A percentile compares a stretch with the other conserved stretches of the same genome.
Conservation (phyloP, 192 early-diverging fungal genomes). For the Chytriomyces sp. region DNA sequence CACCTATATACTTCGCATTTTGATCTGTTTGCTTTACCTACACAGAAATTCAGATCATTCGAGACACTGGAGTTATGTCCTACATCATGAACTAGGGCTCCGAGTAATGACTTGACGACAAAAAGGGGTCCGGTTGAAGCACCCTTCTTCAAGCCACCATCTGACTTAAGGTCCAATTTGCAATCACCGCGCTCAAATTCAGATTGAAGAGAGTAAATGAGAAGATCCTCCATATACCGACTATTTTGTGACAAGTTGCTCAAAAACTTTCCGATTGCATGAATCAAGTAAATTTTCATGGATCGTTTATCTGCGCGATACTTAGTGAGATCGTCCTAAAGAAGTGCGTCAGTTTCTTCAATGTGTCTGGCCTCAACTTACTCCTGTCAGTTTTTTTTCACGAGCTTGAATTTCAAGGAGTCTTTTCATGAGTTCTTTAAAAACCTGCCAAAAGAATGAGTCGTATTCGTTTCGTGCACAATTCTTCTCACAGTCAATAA, state of each 20-base stretch:
- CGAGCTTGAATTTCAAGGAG: slow-evolving; percentile 50
- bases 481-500: slow-evolving; percentile 41
- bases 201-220: slow-evolving; percentile 48
- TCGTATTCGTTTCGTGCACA: not conserved
- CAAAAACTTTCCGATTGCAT: slow-evolving; percentile 57
- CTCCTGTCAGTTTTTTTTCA: slow-evolving; percentile 37
- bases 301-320: slow-evolving; percentile 35
- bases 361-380: not conserved
- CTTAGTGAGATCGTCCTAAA: not conserved
- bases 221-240: slow-evolving; percentile 50
- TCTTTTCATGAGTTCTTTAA: slow-evolving; percentile 48
- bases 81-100: slow-evolving; percentile 48
- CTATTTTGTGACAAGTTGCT: slow-evolving; percentile 36
- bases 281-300: slow-evolving; percentile 50
- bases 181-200: slow-evolving; percentile 51
- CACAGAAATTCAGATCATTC: not conserved
- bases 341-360: not conserved
- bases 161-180: slow-evolving; percentile 27
- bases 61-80: not conserved
- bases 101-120: slow-evolving; percentile 46
- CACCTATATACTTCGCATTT: slow-evolving; percentile 59
- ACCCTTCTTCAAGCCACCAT: slow-evolving; percentile 17
- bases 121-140: slow-evolving; percentile 24
- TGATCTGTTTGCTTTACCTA: slow-evolving; percentile 48
- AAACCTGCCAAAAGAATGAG: slow-evolving; percentile 32